Evolutionary conservation across 306 rosid species (phyloP).

Genomic region (Trifolium repens): DNA sequence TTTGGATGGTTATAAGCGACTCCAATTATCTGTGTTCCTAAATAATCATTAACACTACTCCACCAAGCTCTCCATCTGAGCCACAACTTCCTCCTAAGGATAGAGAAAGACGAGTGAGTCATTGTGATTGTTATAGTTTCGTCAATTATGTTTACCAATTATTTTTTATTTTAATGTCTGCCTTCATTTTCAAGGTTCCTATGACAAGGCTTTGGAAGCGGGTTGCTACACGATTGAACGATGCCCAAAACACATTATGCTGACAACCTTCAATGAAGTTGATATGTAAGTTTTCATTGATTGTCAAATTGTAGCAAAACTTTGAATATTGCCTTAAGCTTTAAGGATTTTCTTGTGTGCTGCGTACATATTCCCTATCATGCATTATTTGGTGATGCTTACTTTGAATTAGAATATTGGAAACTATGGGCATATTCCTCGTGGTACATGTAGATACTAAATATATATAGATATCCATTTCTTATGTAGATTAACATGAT

Average conservation of each 20-base stretch:
- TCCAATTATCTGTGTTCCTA: conserved; percentile 9
- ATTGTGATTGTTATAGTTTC: conserved; percentile 20
- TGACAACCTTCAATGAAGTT: conserved; percentile 88
- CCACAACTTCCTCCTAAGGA: conserved; percentile 89
- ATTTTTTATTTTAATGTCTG: conserved; percentile 30
- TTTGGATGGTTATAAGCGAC: conserved; percentile 19
- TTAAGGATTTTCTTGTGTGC: background rate
- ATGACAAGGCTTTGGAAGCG: conserved; percentile 83
- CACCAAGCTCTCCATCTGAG: conserved; percentile 64
- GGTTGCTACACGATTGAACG: conserved; percentile 76
- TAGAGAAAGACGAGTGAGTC: conserved; percentile 78
- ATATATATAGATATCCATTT: too few relatives aligned
- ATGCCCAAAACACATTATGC: conserved; percentile 86
- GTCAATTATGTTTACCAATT: conserved; percentile 23
- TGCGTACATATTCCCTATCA: conserved; percentile 9
- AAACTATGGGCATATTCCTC: background rate
- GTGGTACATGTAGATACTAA: background rate
- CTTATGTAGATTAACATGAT: background rate
- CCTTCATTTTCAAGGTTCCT: conserved; percentile 63
- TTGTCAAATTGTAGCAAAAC: conserved; percentile 11
- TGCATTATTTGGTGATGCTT: background rate
- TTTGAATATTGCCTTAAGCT: conserved; percentile 16
- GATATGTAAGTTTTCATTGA: conserved; percentile 65
- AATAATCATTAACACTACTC: conserved; percentile 32
- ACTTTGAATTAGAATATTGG: conserved; percentile 32